Base-by-base conservation (phyloP, 179 eudicot genomes). In the Heliamphora pulchella region DNA sequence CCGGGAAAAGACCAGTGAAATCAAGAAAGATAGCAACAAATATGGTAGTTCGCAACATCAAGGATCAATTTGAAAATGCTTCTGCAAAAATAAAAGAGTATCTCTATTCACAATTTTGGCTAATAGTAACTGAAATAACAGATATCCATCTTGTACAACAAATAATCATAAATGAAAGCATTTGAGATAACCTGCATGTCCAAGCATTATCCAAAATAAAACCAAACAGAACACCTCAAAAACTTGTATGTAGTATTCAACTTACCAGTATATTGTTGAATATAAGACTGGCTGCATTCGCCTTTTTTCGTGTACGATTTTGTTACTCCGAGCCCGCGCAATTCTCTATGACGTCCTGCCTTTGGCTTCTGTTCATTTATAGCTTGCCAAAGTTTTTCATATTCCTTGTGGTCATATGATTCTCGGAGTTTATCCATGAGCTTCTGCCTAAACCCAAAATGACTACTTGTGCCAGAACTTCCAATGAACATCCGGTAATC, bases 331-430 rank as follows among this genome's bases (percentile, higher is more conserved):
- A 76, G 81, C n/a, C n/a, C n/a, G 55, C 87, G 90, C 57, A 85
- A 76, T 2, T 88, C n/a, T n/a, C n/a, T 86, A 68, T 61, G 75
- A 79, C 74, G 41, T 63, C 72, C 61, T 57, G 11, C 67, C 31
- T 86, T 79, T 43, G 58, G 86, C 81, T 46, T 86, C 31, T 77
- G 82, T 54, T 4, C 9, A 15, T 5, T 78, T 55, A 86, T 64
- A 53, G 59, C 22, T n/a, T 63, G 41, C 86, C 73, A 80, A 70
- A 87, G 89, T n/a, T 77, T 70, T 31, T 83, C 55, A 71, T 58
- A 81, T 80, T 90, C 93, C 78, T 77, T 62, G 20, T 73, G 77
- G 73, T 83, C 74, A 77, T 76, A 88, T 62, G 93, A 87, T 79
- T 83, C 81, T 51, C 59, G 43, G 51, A 87, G 87, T 64, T 76